These are phyloP conservation scores for Phytophthora lateralis DNA, from an alignment of 352 stramenopile species.

Conservation along the genomic window DNA sequence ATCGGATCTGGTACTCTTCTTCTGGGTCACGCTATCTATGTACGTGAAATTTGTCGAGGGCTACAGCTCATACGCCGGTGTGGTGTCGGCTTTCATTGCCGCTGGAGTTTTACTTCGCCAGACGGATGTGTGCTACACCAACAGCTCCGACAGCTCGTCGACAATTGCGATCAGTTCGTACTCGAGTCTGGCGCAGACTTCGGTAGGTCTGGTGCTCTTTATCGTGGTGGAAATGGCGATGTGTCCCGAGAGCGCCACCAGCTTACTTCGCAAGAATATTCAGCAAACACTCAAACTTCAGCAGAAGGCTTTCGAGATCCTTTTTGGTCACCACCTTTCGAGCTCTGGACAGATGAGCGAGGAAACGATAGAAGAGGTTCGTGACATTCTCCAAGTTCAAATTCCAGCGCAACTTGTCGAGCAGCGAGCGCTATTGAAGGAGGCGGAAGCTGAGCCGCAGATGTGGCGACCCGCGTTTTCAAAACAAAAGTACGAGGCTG, in stretches of 20 bases:
- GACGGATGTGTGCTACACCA: slow-evolving; percentile 56
- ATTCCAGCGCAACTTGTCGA: slow-evolving; percentile 62
- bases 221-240: slow-evolving; percentile 73
- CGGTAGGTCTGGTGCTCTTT: slow-evolving; percentile 79
- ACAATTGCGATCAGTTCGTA: slow-evolving; percentile 76
- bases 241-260: slow-evolving; percentile 70
- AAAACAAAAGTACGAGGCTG: slow-evolving; percentile 70
- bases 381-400: slow-evolving; percentile 59
- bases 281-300: slow-evolving; percentile 72
- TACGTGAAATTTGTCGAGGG: slow-evolving; percentile 73
- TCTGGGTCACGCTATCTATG: slow-evolving; percentile 80
- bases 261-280: slow-evolving; percentile 74
- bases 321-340: slow-evolving; percentile 77
- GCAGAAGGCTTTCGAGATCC: slow-evolving; percentile 62
- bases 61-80: slow-evolving; percentile 71
- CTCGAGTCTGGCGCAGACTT: slow-evolving; percentile 79
- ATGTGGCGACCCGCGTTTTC: slow-evolving; percentile 80
- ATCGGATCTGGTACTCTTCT: slow-evolving; percentile 61
- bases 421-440: slow-evolving; percentile 60
- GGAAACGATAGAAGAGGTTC: slow-evolving; percentile 59
- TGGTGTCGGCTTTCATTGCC: slow-evolving; percentile 78
- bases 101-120: slow-evolving; percentile 67
- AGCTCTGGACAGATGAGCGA: slow-evolving; percentile 57
- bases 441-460: slow-evolving; percentile 67
- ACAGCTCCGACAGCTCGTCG: slow-evolving; percentile 44